Base-by-base conservation (phyloP, 148 eudicot species). In the Spergularia bocconei region DNA sequence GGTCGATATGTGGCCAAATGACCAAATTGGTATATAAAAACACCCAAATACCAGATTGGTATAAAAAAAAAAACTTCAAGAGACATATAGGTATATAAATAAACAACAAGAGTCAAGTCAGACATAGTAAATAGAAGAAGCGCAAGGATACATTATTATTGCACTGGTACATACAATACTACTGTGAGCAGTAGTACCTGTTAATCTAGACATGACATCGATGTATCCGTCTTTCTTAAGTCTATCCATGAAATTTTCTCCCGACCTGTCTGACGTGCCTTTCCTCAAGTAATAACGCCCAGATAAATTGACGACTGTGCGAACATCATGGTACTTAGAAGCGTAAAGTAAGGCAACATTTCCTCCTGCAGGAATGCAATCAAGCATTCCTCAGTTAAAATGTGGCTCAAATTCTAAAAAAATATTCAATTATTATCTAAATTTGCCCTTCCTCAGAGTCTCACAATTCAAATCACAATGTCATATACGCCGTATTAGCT, bases 261-360 rank as follows among this genome's bases (percentile, higher is more conserved):
- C 97, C 76, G 91, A 58, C 20, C 88, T 82, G 65, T 88, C 91
- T 75, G 80, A 73, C 63, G 91, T 81, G 63, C 98, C 98, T 77
- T 83, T 67, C 70, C 82, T 81, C 85, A 94, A 72, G 80, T 94
- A 76, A 80, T 81, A 87, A 25, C 97, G 97, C 23, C 96, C 93
- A 76, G 97, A 92, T 36, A 92, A 66, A 78, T 91, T 94, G 41
- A 94, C 88, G 66, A 94, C 87, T 0, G 81, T 80, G 54, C 7
- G 77, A 64, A 91, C 79, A 82, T 90, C 97, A 72, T 87, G 93
- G 86, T 91, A 90, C 74, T 88, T 91, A 4, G 98, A 94, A 71
- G 95, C 97, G 80, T 94, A 94, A 12, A 94, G 77, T 54, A 94
- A 87, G 74, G 91, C 98, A 70, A 82, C 89, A 82, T 76, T 78